Evolutionary conservation across 768 basidiomycete species (phyloP).

Genomic region (Boletus rubroflammeus): DNA sequence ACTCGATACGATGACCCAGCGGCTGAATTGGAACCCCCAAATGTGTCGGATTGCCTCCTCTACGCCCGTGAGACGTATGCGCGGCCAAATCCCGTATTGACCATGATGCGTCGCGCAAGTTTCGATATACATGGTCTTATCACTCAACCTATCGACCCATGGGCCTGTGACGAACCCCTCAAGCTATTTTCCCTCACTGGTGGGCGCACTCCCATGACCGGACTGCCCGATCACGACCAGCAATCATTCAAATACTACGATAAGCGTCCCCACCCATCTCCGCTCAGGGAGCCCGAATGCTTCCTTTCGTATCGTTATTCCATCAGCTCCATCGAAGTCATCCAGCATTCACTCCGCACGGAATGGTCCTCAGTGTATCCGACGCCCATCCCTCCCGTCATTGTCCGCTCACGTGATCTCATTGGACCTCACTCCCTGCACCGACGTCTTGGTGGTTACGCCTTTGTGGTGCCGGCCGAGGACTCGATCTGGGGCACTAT

Average conservation of each 20-base stretch:
- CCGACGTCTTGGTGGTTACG: conserved; percentile 1
- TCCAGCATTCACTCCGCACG: conserved; percentile 9
- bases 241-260: conserved; percentile 11
- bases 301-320: conserved; percentile 3
- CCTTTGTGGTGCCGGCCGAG: conserved; percentile 4
- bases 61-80: neutral
- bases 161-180: neutral
- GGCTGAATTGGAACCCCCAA: no score
- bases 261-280: neutral
- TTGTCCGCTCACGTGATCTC: conserved; percentile 18
- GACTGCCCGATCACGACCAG: neutral
- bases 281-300: neutral
- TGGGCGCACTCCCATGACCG: conserved; percentile 4
- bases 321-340: conserved; percentile 1
- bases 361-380: conserved; percentile 14
- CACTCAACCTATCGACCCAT: neutral
- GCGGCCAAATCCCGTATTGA: conserved; percentile 13
- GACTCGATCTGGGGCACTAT: conserved; percentile 15
- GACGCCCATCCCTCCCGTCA: conserved; percentile 19
- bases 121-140: neutral
- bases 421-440: neutral
- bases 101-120: conserved; percentile 7
- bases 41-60: conserved; percentile 1
- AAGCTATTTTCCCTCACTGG: conserved; percentile 7
- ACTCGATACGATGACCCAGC: neutral